Evolutionary conservation across 805 yeast genomes (phyloP).

Genomic region (Saturnispora dispora): DNA sequence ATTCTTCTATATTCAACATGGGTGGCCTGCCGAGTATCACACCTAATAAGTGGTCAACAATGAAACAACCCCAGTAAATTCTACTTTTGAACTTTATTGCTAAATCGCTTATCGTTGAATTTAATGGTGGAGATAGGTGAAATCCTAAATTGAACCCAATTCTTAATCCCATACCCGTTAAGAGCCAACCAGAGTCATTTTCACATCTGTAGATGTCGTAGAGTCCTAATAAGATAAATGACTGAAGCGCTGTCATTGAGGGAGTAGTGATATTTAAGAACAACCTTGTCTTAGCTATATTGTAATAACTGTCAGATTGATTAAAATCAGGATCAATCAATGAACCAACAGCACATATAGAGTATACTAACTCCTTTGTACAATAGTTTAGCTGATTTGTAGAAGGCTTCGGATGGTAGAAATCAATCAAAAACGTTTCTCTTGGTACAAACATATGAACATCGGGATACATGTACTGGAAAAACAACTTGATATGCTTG

Average conservation of each 20-base stretch:
- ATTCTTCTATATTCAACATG: conserved; percentile 43
- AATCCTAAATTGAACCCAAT: conserved; percentile 61
- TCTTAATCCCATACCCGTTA: conserved; percentile 51
- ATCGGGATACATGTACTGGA: conserved; percentile 60
- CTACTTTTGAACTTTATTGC: conserved; percentile 50
- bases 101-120: conserved; percentile 32
- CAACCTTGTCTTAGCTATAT: conserved; percentile 36
- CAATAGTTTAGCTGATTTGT: conserved; percentile 34
- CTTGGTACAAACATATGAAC: conserved; percentile 53
- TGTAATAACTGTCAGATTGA: conserved; percentile 35
- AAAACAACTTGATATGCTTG: conserved; percentile 27
- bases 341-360: conserved; percentile 54
- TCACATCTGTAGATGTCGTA: conserved; percentile 55
- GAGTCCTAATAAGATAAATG: conserved; percentile 47
- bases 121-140: conserved; percentile 44
- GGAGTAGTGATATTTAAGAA: conserved; percentile 35
- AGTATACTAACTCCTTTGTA: conserved; percentile 42
- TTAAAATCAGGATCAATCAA: conserved; percentile 30
- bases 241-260: conserved; percentile 48
- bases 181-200: conserved; percentile 54
- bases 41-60: conserved; percentile 57
- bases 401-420: conserved; percentile 41
- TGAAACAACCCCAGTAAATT: conserved; percentile 58
- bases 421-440: conserved; percentile 52
- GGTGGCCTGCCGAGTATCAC: conserved; percentile 52